Evolutionary conservation across 495 filamentous ascomycete species (phyloP), one percentile per base, ranked within the genome.

Genomic region (Tuber calosporum): DNA sequence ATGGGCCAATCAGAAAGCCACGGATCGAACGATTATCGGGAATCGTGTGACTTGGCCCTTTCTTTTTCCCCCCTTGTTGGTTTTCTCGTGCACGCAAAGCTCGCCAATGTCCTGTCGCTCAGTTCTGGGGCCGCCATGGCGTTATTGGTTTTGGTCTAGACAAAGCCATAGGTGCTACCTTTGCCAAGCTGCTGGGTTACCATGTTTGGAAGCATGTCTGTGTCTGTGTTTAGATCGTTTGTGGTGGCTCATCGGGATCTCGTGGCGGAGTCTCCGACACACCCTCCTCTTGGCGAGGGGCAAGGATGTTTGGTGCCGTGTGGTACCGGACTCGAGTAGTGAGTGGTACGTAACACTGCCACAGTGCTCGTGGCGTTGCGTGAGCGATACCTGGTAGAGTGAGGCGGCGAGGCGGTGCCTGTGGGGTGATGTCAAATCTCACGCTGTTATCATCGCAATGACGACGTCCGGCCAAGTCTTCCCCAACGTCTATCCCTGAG

Each of bases 351-450:
- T 62, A 62, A 17, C 53, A 62, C 26, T 62, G 53, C 53, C 53
- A 62, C 48, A 1, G 1, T 62, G 3, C n/a, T 62, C 53, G 53
- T 62, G 53, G 53, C 53, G 53, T 3, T 17, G 20, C 1, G 8
- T 26, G n/a, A 30, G 48, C 22, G 45, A 53, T 30, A n/a, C n/a
- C n/a, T n/a, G n/a, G n/a, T n/a, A 62, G 30, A 30, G 53, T 62
- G 53, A 62, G 53, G 53, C 53, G 53, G 26, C n/a, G 53, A 62
- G 53, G 53, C 53, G 53, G 53, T 62, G 53, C 53, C 53, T 62
- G 53, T 17, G 53, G 6, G 9, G 53, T 62, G 53, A 62, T 62
- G 53, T 62, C 53, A 62, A 62, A 30, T 62, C 53, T 62, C 11
- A 9, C 42, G 19, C 20, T 20, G 20, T 53, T 30, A 2, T 62